These are phyloP conservation scores for Aspergillus sergii DNA, from an alignment of 2,329 filamentous ascomycete genomes.

Conservation along the genomic window DNA sequence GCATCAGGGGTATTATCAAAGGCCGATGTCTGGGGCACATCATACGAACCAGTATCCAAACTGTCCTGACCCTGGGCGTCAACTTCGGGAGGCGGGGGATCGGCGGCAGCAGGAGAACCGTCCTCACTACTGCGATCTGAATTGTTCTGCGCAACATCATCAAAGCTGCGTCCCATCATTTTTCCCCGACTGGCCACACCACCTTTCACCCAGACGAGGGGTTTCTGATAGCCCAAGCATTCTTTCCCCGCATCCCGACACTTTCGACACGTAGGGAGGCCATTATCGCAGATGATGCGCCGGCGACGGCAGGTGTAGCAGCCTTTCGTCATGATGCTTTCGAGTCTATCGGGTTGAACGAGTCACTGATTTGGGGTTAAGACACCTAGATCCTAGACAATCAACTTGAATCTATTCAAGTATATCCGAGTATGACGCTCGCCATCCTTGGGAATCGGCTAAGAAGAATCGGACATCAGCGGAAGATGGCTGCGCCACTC, in stretches of 20 bases:
- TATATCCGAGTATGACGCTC: slow-evolving; percentile 20
- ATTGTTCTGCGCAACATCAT: slow-evolving; percentile 34
- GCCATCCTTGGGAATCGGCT: slow-evolving; percentile 19
- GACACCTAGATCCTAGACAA: neutral
- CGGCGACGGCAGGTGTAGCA: slow-evolving; percentile 49
- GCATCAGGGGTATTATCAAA: neutral
- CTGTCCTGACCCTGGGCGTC: slow-evolving; percentile 15
- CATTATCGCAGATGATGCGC: slow-evolving; percentile 48
- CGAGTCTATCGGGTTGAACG: neutral
- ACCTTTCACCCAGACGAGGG: slow-evolving; percentile 46
- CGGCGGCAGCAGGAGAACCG: neutral
- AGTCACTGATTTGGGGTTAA: neutral
- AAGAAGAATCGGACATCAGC: slow-evolving; percentile 8
- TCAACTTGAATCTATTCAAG: slow-evolving; percentile 16
- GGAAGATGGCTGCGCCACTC: neutral
- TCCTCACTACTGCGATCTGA: slow-evolving; percentile 1
- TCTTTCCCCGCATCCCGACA: slow-evolving; percentile 47
- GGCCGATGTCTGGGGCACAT: neutral
- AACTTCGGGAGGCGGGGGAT: neutral
- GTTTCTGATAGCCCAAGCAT: slow-evolving; percentile 47
- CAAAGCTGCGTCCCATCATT: slow-evolving; percentile 57
- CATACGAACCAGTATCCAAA: neutral
- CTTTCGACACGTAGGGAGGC: slow-evolving; percentile 45
- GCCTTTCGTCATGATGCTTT: slow-evolving; percentile 40
- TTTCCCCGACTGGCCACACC: slow-evolving; percentile 48